Percentiles rank a stretch among this genome's conserved stretches.
These are phyloP conservation scores for Fusarium chlamydosporum DNA, from an alignment of 2,329 filamentous ascomycete species.

Conservation along the genomic window DNA sequence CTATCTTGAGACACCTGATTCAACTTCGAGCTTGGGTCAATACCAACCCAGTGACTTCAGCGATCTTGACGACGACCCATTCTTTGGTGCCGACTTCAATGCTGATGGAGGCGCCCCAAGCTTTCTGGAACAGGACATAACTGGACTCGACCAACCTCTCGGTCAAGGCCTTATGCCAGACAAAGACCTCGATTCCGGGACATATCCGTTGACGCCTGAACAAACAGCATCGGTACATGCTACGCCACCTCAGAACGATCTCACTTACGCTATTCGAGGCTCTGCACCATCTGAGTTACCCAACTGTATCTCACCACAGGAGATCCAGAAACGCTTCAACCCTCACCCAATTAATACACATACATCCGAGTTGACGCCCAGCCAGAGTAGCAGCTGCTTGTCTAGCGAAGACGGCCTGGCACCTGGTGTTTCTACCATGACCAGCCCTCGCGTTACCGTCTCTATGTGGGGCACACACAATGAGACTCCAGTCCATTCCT, in stretches of 20 bases:
- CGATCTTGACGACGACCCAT: conserved; percentile 64
- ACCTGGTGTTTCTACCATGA: conserved; percentile 59
- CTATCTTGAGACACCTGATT: conserved; percentile 64
- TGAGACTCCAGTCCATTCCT: conserved; percentile 54
- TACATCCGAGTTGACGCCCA: conserved; percentile 62
- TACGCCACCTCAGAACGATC: conserved; percentile 59
- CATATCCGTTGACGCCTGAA: conserved; percentile 66
- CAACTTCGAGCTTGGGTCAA: conserved; percentile 62
- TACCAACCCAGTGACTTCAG: conserved; percentile 66
- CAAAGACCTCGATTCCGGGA: conserved; percentile 47
- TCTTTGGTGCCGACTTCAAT: conserved; percentile 66
- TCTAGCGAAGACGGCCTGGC: conserved; percentile 66
- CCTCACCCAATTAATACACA: conserved; percentile 52
- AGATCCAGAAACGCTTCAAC: conserved; percentile 59
- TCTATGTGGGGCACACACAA: conserved; percentile 68
- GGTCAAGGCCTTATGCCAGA: conserved; percentile 35
- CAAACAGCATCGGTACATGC: conserved; percentile 65
- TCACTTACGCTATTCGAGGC: conserved; percentile 48
- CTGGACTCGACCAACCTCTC: conserved; percentile 44
- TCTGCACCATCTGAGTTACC: conserved; percentile 48
- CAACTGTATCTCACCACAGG: conserved; percentile 59
- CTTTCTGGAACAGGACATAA: conserved; percentile 59
- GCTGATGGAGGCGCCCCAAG: conserved; percentile 60
- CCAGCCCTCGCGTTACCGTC: conserved; percentile 69
- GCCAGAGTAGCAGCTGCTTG: conserved; percentile 63